Evolutionary conservation across 371 early-diverging fungal species (phyloP), one percentile per base, ranked within the genome.

Genomic region (Mortierella sp.): DNA sequence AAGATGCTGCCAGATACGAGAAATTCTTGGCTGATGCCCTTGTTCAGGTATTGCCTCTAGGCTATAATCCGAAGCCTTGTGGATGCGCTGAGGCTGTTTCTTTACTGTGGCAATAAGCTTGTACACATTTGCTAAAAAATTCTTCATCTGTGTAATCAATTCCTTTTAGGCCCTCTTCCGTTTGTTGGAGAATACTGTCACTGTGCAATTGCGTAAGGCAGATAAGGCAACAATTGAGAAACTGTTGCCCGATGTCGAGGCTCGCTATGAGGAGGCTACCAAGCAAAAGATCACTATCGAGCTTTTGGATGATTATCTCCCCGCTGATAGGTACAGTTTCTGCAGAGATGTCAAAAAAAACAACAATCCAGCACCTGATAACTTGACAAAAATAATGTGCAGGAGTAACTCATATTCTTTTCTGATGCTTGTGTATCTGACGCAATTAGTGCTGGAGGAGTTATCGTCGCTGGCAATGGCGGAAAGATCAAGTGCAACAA

Each of bases 401-500:
- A n/a, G n/a, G n/a, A n/a, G 8, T 12, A 23, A 35, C 26, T 23
- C 8, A 1, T 37, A 10, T 8, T 7, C 47, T 23, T 17, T 45
- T 43, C 12, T 26, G 17, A n/a, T 29, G n/a, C n/a, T 19, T 23
- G 22, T 29, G 26, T n/a, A n/a, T 35, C 55, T 51, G 28, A 47
- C 37, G 23, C 7, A 66, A 19, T 51, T 77, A 92, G 94, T 83
- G 93, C 94, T 74, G 99, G 99, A 71, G 99, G 99, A 70, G 94
- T 98, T 51, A 88, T 96, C 60, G 86, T 96, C 35, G 84, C 91
- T 45, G 91, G 92, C 31, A 83, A 89, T 45, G 87, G 91, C 57
- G 97, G 95, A 59, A 89, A 93, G 42, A 96, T 97, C 78, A 87
- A 86, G 54, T 89, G 93, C 65, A 87, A 92, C 82, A 98, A 98